Percentiles rank a stretch among this genome's conserved stretches.
Conservation (phyloP, 2,329 filamentous ascomycete genomes). For the Tolypocladium cylindrosporum region DNA sequence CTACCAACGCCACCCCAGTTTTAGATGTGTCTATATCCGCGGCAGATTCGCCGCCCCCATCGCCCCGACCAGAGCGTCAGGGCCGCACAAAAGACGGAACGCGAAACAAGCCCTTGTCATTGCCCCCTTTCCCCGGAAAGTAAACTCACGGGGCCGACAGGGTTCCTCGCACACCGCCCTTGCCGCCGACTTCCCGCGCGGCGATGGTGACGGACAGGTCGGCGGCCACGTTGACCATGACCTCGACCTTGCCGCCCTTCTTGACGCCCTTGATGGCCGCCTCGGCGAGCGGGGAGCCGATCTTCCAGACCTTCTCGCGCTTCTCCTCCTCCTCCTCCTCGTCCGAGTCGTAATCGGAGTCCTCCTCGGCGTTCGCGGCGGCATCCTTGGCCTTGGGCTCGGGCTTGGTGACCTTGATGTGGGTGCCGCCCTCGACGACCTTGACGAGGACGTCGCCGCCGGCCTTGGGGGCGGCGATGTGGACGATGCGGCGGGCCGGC, state of each 20-base stretch:
- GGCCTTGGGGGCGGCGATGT: conserved; percentile 64
- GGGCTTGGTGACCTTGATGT: conserved; percentile 89
- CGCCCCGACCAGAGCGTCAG: not conserved
- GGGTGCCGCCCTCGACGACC: conserved; percentile 76
- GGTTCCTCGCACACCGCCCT: conserved; percentile 68
- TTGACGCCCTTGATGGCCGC: conserved; percentile 74
- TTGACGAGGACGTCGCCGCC: conserved; percentile 84
- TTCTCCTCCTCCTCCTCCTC: conserved; percentile 80
- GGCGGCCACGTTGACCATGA: conserved; percentile 77
- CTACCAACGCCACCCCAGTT: not conserved
- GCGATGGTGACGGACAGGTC: conserved; percentile 75
- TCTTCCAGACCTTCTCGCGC: conserved; percentile 87
- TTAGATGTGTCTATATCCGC: conserved; percentile 1
- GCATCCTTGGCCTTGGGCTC: conserved; percentile 68
- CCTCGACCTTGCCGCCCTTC: conserved; percentile 84
- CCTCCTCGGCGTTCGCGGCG: conserved; percentile 51
- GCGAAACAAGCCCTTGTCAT: not conserved
- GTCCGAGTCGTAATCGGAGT: conserved; percentile 48
- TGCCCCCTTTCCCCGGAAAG: not conserved
- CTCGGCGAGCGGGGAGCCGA: conserved; percentile 73
- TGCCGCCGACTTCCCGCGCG: conserved; percentile 75
- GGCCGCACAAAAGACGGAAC: not conserved
- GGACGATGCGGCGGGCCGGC: conserved; percentile 75
- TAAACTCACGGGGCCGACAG: conserved; percentile 20
- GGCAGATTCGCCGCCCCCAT: not conserved